These are phyloP conservation scores for Chloris gayana DNA, from an alignment of 176 grass and related monocot species.

Conservation along the genomic window DNA sequence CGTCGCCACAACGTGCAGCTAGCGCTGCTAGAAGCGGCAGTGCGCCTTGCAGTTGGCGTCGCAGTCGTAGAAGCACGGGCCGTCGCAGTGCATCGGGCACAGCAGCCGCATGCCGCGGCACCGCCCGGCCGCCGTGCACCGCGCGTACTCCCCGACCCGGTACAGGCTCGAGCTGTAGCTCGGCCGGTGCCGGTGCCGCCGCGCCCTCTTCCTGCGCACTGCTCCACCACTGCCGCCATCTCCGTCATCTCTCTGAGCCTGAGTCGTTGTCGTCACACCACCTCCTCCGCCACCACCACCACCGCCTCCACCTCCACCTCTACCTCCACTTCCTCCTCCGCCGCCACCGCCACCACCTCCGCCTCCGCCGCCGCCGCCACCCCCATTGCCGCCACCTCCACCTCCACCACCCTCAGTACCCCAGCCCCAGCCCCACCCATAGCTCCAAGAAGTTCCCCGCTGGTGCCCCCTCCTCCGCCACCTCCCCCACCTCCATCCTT, in stretches of 20 bases:
- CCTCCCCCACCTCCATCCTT: slow-evolving; percentile 50
- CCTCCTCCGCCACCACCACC: neutral
- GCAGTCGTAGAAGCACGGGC: slow-evolving; percentile 93
- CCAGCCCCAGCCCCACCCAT: slow-evolving; percentile 45
- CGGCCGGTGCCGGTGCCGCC: slow-evolving; percentile 25
- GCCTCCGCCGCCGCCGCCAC: neutral
- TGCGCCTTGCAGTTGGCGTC: slow-evolving; percentile 81
- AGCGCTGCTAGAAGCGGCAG: slow-evolving; percentile 61
- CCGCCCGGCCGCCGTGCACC: slow-evolving; percentile 57
- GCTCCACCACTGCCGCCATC: neutral
- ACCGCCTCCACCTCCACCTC: neutral
- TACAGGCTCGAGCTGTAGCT: slow-evolving; percentile 85
- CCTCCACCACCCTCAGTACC: slow-evolving; percentile 43
- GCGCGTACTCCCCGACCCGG: slow-evolving; percentile 77
- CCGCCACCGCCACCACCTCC: neutral
- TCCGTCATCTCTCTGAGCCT: neutral
- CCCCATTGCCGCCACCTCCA: neutral
- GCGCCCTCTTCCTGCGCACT: neutral
- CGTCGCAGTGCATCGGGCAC: slow-evolving; percentile 87
- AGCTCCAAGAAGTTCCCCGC: slow-evolving; percentile 30
- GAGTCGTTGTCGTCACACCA: neutral
- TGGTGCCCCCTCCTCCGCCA: slow-evolving; percentile 33
- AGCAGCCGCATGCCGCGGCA: slow-evolving; percentile 76
- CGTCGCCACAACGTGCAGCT: neutral
- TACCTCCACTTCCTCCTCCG: neutral